These are phyloP conservation scores for Tardiomyces depauwii DNA, from an alignment of 1,139 yeast genomes.

Conservation along the genomic window DNA sequence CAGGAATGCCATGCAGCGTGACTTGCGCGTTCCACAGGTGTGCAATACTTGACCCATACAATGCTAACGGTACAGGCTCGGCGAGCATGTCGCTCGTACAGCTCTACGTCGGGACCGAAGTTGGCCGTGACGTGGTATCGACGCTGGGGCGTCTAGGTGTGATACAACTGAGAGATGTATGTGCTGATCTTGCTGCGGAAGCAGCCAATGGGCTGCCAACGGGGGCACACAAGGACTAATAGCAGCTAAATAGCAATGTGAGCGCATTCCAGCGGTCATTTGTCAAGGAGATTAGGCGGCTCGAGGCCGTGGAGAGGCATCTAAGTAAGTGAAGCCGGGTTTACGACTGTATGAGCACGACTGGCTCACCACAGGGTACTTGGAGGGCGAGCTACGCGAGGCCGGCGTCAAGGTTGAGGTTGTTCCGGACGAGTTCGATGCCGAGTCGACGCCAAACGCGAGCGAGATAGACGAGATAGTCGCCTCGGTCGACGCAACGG, in stretches of 20 bases:
- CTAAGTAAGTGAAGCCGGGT: conserved; percentile 31
- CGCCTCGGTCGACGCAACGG: conserved; percentile 51
- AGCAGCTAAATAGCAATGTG: conserved; percentile 52
- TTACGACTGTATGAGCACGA: neutral
- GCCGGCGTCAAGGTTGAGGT: conserved; percentile 19
- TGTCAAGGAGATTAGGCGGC: conserved; percentile 64
- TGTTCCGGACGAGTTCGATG: conserved; percentile 15
- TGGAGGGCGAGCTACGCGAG: conserved; percentile 16
- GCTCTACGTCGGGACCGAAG: conserved; percentile 82
- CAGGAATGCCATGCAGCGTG: too few relatives aligned
- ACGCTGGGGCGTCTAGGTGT: conserved; percentile 71
- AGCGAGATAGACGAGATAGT: conserved; percentile 68
- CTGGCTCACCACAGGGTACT: conserved; percentile 5
- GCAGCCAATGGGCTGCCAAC: too few relatives aligned
- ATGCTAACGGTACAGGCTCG: conserved; percentile 35
- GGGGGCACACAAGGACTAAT: conserved; percentile 9
- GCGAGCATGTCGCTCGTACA: conserved; percentile 95
- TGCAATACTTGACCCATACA: too few relatives aligned
- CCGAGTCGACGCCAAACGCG: conserved; percentile 36
- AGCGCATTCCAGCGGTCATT: conserved; percentile 82
- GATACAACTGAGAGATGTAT: conserved; percentile 24
- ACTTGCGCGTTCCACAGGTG: too few relatives aligned
- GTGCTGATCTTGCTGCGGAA: too few relatives aligned
- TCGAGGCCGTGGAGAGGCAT: conserved; percentile 56
- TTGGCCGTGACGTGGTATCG: conserved; percentile 77